phyloP scores from a whole-genome alignment of 1,284 basidiomycete genomes.

The Gomphus bonarii region DNA sequence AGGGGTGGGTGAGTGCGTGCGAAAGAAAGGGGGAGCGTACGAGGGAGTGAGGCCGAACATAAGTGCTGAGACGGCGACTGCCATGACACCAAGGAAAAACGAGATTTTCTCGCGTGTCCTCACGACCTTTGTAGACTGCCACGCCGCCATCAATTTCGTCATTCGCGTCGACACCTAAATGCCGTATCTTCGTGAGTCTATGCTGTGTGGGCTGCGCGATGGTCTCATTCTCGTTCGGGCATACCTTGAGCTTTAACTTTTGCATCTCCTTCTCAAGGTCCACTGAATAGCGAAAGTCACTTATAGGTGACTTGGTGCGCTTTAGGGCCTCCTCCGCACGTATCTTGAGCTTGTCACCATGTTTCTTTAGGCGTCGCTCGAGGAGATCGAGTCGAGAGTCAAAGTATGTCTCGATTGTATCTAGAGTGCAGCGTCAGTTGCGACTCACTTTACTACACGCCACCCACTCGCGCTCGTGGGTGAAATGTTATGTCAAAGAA shows the following conservation, averaged over 20 bases:
- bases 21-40: constrained; percentile 38
- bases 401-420: constrained; percentile 84
- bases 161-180: constrained; percentile 66
- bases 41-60: constrained; percentile 78
- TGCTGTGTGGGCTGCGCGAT: neutral
- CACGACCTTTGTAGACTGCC: constrained; percentile 88
- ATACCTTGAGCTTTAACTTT: constrained; percentile 62
- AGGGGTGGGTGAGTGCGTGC: neutral
- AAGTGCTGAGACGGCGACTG: constrained; percentile 72
- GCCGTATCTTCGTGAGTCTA: constrained; percentile 17
- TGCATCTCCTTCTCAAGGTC: constrained; percentile 81
- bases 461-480: neutral
- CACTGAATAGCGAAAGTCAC: constrained; percentile 48
- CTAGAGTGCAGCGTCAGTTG: constrained; percentile 27
- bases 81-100: constrained; percentile 89
- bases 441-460: neutral
- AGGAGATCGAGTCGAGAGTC: constrained; percentile 86
- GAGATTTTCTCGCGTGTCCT: constrained; percentile 85
- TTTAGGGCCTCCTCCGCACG: constrained; percentile 59
- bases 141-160: constrained; percentile 57
- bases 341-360: constrained; percentile 71
- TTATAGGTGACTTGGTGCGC: constrained; percentile 47
- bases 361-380: constrained; percentile 79
- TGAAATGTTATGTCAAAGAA: neutral
- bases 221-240: constrained; percentile 24